Evolutionary conservation across 176 grass and related monocot genomes (phyloP).

Genomic region (Stipa capillata): DNA sequence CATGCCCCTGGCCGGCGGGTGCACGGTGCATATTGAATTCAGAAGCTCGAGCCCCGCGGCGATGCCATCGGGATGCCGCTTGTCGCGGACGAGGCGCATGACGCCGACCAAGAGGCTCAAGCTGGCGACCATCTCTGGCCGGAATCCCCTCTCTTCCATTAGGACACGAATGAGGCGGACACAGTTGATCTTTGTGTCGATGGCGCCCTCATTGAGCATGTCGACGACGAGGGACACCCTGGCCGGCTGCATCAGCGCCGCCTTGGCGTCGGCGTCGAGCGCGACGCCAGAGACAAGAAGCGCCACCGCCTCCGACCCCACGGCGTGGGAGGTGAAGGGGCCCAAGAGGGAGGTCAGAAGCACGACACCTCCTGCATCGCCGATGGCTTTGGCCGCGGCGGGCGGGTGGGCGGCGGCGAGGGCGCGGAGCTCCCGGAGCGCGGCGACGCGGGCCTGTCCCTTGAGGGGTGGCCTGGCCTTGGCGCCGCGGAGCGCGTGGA

Average conservation of each 20-base stretch:
- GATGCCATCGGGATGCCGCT: slow-evolving; percentile 37
- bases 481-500: slow-evolving; percentile 46
- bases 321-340: slow-evolving; percentile 72
- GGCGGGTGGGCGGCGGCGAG: slow-evolving; percentile 43
- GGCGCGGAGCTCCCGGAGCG: slow-evolving; percentile 51
- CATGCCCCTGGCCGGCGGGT: slow-evolving; percentile 34
- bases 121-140: slow-evolving; percentile 67
- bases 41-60: slow-evolving; percentile 47
- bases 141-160: slow-evolving; percentile 67
- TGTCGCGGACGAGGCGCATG: slow-evolving; percentile 62
- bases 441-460: slow-evolving; percentile 62
- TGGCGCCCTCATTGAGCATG: slow-evolving; percentile 71
- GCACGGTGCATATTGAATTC: slow-evolving; percentile 49
- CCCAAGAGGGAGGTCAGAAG: slow-evolving; percentile 57
- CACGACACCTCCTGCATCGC: slow-evolving; percentile 35
- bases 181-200: too few relatives aligned
- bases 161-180: slow-evolving; percentile 54
- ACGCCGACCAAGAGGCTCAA: slow-evolving; percentile 64
- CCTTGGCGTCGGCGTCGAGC: slow-evolving; percentile 46
- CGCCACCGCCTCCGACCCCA: slow-evolving; percentile 69
- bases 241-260: slow-evolving; percentile 65
- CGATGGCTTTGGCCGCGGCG: slow-evolving; percentile 52
- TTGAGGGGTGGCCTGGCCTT: slow-evolving; percentile 43
- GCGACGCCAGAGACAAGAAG: slow-evolving; percentile 49
- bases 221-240: slow-evolving; percentile 75